Base-by-base conservation (phyloP, 495 filamentous ascomycete species). In the Penicillium ucsense region DNA sequence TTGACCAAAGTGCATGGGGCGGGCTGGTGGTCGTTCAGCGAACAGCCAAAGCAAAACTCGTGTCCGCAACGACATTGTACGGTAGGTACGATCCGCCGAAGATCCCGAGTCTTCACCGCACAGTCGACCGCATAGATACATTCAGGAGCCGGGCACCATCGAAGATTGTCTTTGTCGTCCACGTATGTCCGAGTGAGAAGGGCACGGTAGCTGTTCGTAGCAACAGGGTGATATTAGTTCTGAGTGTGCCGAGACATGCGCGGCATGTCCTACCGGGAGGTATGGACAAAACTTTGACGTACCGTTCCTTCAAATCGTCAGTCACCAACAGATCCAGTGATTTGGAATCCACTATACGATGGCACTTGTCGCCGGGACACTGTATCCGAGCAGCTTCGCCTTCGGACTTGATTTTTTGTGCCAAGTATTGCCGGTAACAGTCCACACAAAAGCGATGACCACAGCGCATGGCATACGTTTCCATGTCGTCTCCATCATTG, bases 101-200 rank as follows among this genome's bases (percentile, higher is more conserved):
- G 75, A 40, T 95, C 89, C 49, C 84, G 86, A 59, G 84, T 79
- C 64, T 92, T 95, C 31, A 97, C 78, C 0, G 68, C 72, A 55
- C 92, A 98, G 51, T 98, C 87, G 11, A 97, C 70, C 8, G 90
- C 91, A 55, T 92, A 95, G 50, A 83, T 77, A 69, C 92, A 98
- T 57, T 97, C 88, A 33, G 92, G 92, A 3, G 94, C 91, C 5
- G 92, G 92, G 62, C 92, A 98, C 92, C 92, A 98, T 59, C 91
- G 90, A 20, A 97, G 77, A 38, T 83, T 85, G 32, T 94, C 91
- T 58, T 85, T 94, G 61, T 98, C 92, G 60, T 98, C 91, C 45
- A 98, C 92, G 57, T 94, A 98, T 3, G 92, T 97, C 50, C 94
- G 79, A 47, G 84, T 94, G 28, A 98, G 80, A 11, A 98, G 73